A percentile compares a stretch with the other conserved stretches of the same genome.
phyloP scores from a whole-genome alignment of 1,139 yeast genomes.

The Diutina catenulata region DNA sequence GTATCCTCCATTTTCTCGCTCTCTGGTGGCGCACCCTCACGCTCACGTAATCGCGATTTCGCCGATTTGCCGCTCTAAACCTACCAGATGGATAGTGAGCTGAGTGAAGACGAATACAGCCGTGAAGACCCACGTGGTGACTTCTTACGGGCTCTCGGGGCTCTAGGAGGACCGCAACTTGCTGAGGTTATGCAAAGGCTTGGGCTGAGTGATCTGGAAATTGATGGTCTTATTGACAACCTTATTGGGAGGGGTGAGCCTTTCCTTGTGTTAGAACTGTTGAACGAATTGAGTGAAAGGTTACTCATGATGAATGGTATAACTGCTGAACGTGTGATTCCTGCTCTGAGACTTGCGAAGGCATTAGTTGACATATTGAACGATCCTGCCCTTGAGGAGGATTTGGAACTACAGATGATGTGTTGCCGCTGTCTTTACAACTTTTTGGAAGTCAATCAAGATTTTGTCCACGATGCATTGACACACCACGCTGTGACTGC shows the following conservation, averaged over 20 bases:
- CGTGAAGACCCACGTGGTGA: slow-evolving; percentile 18
- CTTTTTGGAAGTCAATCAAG: slow-evolving; percentile 64
- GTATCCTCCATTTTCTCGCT: no score
- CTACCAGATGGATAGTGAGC: no score
- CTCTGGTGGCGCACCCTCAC: no score
- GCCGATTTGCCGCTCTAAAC: no score
- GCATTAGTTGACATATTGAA: slow-evolving; percentile 48
- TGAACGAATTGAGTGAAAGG: slow-evolving; percentile 52
- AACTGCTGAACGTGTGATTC: slow-evolving; percentile 52
- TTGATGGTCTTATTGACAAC: slow-evolving; percentile 28
- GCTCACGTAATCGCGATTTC: no score
- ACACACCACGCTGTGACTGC: slow-evolving; percentile 46
- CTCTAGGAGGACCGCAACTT: slow-evolving; percentile 10
- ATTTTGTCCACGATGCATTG: slow-evolving; percentile 54
- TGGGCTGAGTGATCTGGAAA: slow-evolving; percentile 13
- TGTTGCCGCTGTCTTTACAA: slow-evolving; percentile 83
- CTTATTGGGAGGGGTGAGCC: slow-evolving; percentile 35
- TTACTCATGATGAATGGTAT: slow-evolving; percentile 58
- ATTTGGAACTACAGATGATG: slow-evolving; percentile 68
- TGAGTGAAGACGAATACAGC: slow-evolving; percentile 12
- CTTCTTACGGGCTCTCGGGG: slow-evolving; percentile 19
- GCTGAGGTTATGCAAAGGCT: slow-evolving; percentile 6
- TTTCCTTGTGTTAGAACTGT: slow-evolving; percentile 39
- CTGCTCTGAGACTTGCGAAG: slow-evolving; percentile 44
- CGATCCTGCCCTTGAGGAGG: slow-evolving; percentile 47